Conservation (phyloP, 2,329 filamentous ascomycete species). For the Fonsecaea nubica region DNA sequence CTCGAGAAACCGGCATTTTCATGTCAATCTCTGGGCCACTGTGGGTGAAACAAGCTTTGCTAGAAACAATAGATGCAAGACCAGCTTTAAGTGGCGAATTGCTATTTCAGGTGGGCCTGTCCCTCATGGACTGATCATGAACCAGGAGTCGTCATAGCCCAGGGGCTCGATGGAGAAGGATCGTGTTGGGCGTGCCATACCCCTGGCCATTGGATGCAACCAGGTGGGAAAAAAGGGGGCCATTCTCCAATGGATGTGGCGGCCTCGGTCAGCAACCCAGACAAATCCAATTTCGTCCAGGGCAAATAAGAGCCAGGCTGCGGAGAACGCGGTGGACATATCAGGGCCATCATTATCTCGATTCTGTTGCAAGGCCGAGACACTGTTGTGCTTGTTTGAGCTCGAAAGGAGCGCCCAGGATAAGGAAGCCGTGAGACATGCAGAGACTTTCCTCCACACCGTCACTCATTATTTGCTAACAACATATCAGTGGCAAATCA, state of each 20-base stretch:
- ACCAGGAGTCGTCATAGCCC: constrained; percentile 6
- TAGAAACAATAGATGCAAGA: constrained; percentile 28
- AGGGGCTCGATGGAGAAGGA: neutral
- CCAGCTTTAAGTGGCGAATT: constrained; percentile 30
- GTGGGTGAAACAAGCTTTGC: constrained; percentile 25
- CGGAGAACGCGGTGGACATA: constrained; percentile 15
- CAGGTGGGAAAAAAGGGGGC: constrained; percentile 15
- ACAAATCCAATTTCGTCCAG: constrained; percentile 26
- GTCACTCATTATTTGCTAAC: constrained; percentile 25
- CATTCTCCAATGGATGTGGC: constrained; percentile 17
- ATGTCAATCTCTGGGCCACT: neutral
- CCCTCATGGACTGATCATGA: neutral
- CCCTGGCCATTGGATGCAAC: constrained; percentile 2
- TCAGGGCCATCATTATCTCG: constrained; percentile 10
- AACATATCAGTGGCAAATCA: constrained; percentile 31
- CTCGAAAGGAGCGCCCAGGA: constrained; percentile 24
- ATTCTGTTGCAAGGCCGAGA: constrained; percentile 17
- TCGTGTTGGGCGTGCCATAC: neutral
- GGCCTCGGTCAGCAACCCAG: constrained; percentile 16
- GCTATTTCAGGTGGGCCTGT: constrained; percentile 32
- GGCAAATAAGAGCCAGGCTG: constrained; percentile 20
- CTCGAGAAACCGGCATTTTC: neutral
- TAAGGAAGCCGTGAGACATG: constrained; percentile 39
- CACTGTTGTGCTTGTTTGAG: constrained; percentile 24
- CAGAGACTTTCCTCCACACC: constrained; percentile 22